phyloP scores from a whole-genome alignment of 768 basidiomycete genomes.

The Cystobasidium onofrii region DNA sequence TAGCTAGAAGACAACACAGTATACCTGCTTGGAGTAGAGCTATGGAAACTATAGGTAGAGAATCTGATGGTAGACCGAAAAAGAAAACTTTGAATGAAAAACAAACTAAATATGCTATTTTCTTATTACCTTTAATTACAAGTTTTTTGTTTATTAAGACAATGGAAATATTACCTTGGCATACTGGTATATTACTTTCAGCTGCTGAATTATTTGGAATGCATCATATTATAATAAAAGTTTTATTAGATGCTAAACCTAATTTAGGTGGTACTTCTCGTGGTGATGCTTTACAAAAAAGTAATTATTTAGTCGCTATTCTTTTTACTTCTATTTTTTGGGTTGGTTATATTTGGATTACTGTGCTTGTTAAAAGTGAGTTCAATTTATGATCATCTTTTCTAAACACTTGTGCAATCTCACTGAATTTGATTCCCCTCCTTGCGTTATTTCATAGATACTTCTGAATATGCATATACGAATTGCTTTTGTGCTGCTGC shows the following conservation, averaged over 20 bases:
- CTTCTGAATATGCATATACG: slow-evolving; percentile 63
- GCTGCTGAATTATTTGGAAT: slow-evolving; percentile 81
- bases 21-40: slow-evolving; percentile 82
- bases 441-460: slow-evolving; percentile 51
- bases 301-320: slow-evolving; percentile 88
- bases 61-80: slow-evolving; percentile 63
- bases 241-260: slow-evolving; percentile 59
- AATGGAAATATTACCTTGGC: slow-evolving; percentile 76
- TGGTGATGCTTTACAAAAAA: slow-evolving; percentile 74
- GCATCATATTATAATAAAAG: slow-evolving; percentile 83
- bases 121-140: slow-evolving; percentile 66
- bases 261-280: slow-evolving; percentile 49
- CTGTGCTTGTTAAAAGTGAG: slow-evolving; percentile 64
- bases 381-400: slow-evolving; percentile 24
- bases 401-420: not conserved
- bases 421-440: not conserved
- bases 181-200: slow-evolving; percentile 72
- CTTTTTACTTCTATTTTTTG: slow-evolving; percentile 76
- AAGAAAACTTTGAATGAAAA: slow-evolving; percentile 66
- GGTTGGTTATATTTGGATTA: slow-evolving; percentile 75
- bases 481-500: slow-evolving; percentile 68
- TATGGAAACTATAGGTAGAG: slow-evolving; percentile 75
- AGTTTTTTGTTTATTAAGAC: slow-evolving; percentile 78
- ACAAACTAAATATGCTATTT: slow-evolving; percentile 43
- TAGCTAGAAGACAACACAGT: slow-evolving; percentile 89